A percentile compares a stretch with the other conserved stretches of the same genome.
Conservation (phyloP, 2,329 filamentous ascomycete species). For the Exophiala calicioides region DNA sequence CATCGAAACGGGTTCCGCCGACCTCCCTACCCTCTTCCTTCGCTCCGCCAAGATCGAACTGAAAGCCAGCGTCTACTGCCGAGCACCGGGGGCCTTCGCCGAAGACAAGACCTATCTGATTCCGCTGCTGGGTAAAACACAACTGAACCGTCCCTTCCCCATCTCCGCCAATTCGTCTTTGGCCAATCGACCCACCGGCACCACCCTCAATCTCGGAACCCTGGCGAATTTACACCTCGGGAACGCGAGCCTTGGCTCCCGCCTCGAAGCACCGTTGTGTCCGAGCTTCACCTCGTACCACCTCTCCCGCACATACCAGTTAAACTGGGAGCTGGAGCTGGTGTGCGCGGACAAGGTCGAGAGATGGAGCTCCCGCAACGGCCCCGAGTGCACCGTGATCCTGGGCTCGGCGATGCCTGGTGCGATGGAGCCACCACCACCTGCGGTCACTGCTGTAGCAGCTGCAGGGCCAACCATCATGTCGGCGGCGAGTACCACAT, state of each 20-base stretch:
- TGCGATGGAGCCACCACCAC: too few species aligned
- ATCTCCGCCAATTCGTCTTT: slow-evolving; percentile 5
- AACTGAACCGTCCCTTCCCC: too few species aligned
- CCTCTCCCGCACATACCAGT: slow-evolving; percentile 23
- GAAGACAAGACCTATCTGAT: slow-evolving; percentile 22
- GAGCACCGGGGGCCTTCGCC: slow-evolving; percentile 16
- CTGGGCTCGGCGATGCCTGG: too few species aligned
- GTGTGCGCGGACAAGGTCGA: slow-evolving; percentile 26
- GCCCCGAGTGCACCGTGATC: slow-evolving; percentile 13
- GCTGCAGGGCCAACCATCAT: too few species aligned
- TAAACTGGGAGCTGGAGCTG: slow-evolving; percentile 27
- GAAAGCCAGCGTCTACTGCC: slow-evolving; percentile 18
- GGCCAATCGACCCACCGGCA: not conserved
- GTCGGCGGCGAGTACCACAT: not conserved
- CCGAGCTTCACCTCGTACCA: slow-evolving; percentile 28
- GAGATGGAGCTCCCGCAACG: slow-evolving; percentile 14
- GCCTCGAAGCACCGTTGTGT: slow-evolving; percentile 22
- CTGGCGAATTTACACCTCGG: slow-evolving; percentile 20
- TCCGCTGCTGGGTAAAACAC: slow-evolving; percentile 3
- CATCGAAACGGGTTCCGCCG: slow-evolving; percentile 17
- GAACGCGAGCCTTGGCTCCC: slow-evolving; percentile 22
- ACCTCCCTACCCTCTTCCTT: slow-evolving; percentile 13
- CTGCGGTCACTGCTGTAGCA: too few species aligned
- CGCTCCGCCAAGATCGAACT: slow-evolving; percentile 21
- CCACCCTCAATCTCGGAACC: slow-evolving; percentile 14